These are phyloP conservation scores for Rutidosis leptorrhynchoides DNA, from an alignment of 129 eudicot genomes.

Conservation along the genomic window DNA sequence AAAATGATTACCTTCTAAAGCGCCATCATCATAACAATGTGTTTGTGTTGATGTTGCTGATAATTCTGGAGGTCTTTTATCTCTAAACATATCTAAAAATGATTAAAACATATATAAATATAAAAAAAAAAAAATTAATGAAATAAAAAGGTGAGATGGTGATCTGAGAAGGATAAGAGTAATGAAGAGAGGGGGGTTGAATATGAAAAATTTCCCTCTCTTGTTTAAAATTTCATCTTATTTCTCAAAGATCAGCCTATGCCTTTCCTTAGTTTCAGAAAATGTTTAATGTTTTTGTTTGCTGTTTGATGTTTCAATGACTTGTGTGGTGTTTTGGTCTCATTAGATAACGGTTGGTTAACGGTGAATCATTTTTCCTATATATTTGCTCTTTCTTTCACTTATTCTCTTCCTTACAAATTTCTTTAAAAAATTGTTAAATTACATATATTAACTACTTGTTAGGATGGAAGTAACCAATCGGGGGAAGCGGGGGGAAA, in stretches of 20 bases:
- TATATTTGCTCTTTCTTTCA: slow-evolving; percentile 25
- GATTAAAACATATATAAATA: slow-evolving; percentile 2
- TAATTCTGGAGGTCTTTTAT: slow-evolving; percentile 34
- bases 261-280: slow-evolving; percentile 29
- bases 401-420: slow-evolving; percentile 17
- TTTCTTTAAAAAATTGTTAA: too few species aligned
- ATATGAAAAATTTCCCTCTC: slow-evolving; percentile 26
- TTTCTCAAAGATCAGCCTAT: slow-evolving; percentile 35
- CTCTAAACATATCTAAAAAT: slow-evolving; percentile 30
- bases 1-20: slow-evolving; percentile 34
- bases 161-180: slow-evolving; percentile 30
- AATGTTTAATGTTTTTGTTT: slow-evolving; percentile 18
- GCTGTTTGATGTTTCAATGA: slow-evolving; percentile 27
- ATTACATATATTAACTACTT: too few species aligned
- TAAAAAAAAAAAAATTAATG: neutral
- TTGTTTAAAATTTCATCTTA: slow-evolving; percentile 18
- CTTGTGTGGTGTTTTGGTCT: slow-evolving; percentile 22
- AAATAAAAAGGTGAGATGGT: slow-evolving; percentile 10
- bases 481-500: too few species aligned
- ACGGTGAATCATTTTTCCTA: slow-evolving; percentile 14
- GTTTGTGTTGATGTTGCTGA: slow-evolving; percentile 35
- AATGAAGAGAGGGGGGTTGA: slow-evolving; percentile 33
- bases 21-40: slow-evolving; percentile 35
- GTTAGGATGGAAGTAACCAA: too few species aligned
- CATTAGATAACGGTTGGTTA: slow-evolving; percentile 31